Base-by-base conservation (phyloP, 1,284 basidiomycete genomes). In the Apiotrichum gracile region DNA sequence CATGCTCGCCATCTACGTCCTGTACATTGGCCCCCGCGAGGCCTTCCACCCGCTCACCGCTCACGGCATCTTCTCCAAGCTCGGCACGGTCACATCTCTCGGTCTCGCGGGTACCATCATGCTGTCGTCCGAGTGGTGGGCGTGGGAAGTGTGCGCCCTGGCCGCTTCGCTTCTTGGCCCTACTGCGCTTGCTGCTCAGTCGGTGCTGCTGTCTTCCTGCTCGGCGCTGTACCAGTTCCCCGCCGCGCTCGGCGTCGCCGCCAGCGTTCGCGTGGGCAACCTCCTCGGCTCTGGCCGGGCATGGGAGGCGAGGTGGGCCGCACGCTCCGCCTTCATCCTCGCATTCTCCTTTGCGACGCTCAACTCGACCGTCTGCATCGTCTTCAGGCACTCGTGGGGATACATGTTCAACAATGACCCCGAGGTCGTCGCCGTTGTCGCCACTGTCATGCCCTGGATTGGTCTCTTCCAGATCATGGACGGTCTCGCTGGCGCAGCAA, bases 191-290 rank as follows among this genome's bases (percentile, higher is more conserved):
- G 81, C 81, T 0, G 77, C 80, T 13, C 80, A 80, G 60, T 78
- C 76, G 1, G 75, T 79, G 4, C 68, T 79, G 34, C 61, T 77
- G 33, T 83, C 41, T 83, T 49, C 81, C 79, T 25, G 75, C 48
- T 85, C 88, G 3, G 85, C 85, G 4, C 86, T 86, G 5, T 94
- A 84, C 72, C 91, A 94, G 72, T 86, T 86, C 1, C 90, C 91
- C 0, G 90, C 84, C 55, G 83, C 88, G 1, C 74, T 94, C 19
- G 82, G 85, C 49, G 82, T 92, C 9, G 90, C 91, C 0, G 79
- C 86, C 1, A 86, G 90, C 21, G 90, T 94, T 42, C 83, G 91
- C 16, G 85, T 91, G 26, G 88, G 89, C 2, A 91, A 91, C 66
- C 77, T 91, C 14, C 79, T 91, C 1, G 89, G 89, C 6, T 85